phyloP scores from a whole-genome alignment of 2,329 filamentous ascomycete species.

The Parascedosporium putredinis region DNA sequence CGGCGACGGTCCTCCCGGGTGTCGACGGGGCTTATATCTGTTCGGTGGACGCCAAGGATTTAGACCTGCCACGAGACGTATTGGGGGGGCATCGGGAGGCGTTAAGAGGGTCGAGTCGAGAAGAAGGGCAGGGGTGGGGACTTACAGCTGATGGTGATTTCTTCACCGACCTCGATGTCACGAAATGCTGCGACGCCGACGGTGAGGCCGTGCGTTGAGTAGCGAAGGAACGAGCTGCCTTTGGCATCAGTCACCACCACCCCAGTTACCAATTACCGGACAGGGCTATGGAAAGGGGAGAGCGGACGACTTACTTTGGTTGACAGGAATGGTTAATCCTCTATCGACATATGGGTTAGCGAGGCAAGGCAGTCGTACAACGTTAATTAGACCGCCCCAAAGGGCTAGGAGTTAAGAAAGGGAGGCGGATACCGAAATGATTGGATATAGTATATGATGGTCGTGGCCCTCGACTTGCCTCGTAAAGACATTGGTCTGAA shows the following conservation, averaged over 20 bases:
- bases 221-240: slow-evolving; percentile 5
- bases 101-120: no score
- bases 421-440: slow-evolving; percentile 3
- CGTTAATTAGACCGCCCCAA: no score
- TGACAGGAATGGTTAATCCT: slow-evolving; percentile 8
- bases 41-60: background rate
- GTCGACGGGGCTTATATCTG: slow-evolving; percentile 6
- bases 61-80: background rate
- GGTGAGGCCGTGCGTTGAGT: slow-evolving; percentile 6
- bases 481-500: slow-evolving; percentile 7
- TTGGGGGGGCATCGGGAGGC: background rate
- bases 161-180: slow-evolving; percentile 7
- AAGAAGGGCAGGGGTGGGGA: background rate
- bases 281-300: background rate
- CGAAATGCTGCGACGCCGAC: slow-evolving; percentile 5
- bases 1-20: background rate
- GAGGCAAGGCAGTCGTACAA: no score
- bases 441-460: background rate
- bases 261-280: no score
- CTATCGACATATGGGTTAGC: no score
- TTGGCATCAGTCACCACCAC: background rate
- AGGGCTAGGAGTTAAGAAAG: no score
- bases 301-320: slow-evolving; percentile 7
- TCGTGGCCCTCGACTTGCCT: background rate
- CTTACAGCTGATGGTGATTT: slow-evolving; percentile 9